Evolutionary conservation across 1,284 basidiomycete species (phyloP).

Genomic region (Coriolopsis trogii): DNA sequence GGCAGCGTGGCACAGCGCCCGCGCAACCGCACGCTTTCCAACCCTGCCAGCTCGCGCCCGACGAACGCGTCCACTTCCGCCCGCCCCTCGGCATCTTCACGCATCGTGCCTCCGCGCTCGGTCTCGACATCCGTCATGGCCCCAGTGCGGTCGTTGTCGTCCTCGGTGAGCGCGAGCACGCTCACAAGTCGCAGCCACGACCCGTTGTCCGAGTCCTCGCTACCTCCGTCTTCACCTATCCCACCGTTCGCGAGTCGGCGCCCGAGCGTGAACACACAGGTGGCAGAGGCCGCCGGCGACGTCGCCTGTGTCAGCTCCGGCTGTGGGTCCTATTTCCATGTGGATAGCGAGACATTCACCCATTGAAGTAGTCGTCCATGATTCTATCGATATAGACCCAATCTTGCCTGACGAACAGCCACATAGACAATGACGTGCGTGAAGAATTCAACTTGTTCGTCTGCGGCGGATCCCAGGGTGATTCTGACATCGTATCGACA

Average conservation of each 20-base stretch:
- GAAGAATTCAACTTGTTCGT: conserved; percentile 9
- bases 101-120: conserved; percentile 14
- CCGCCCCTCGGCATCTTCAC: conserved; percentile 4
- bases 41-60: conserved; percentile 16
- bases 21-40: conserved; percentile 24
- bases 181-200: conserved; percentile 4
- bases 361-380: background rate
- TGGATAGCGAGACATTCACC: too few relatives aligned
- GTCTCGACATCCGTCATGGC: conserved; percentile 19
- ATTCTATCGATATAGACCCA: background rate
- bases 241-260: too few relatives aligned
- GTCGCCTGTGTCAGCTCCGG: background rate
- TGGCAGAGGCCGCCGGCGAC: too few relatives aligned
- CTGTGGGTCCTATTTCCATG: too few relatives aligned
- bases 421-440: conserved; percentile 6
- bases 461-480: background rate
- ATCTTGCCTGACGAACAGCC: background rate
- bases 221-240: conserved; percentile 11
- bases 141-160: conserved; percentile 16
- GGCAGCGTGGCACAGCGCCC: background rate
- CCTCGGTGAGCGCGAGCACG: conserved; percentile 1
- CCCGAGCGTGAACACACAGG: conserved; percentile 15
- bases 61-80: background rate
- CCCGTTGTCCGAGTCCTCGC: conserved; percentile 16
- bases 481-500: conserved; percentile 2